A percentile compares a stretch with the other conserved stretches of the same genome.
phyloP scores from a whole-genome alignment of 176 grass and related monocot species.

The Poa pratensis region DNA sequence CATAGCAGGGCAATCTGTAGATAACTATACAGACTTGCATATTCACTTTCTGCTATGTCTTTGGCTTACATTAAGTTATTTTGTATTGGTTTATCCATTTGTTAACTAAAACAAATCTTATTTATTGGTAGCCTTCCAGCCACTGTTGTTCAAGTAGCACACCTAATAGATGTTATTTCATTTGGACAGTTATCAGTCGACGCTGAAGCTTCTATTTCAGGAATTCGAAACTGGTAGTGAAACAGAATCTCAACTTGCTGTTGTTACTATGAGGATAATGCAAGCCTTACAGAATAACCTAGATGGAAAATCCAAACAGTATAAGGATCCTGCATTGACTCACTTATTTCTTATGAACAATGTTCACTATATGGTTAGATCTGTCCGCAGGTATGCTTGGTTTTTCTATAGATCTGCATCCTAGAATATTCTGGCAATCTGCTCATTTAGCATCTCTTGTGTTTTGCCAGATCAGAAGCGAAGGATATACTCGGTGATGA shows the following conservation, averaged over 20 bases:
- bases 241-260: conserved; percentile 85
- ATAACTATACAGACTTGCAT: conserved; percentile 13
- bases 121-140: conserved; percentile 1
- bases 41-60: conserved; percentile 33
- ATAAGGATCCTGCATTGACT: conserved; percentile 86
- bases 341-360: conserved; percentile 98
- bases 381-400: conserved; percentile 80
- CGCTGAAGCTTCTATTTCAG: conserved; percentile 89
- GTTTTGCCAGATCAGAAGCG: conserved; percentile 81
- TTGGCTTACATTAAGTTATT: conserved; percentile 25
- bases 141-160: conserved; percentile 16
- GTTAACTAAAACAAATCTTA: not conserved
- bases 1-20: not conserved
- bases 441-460: conserved; percentile 15
- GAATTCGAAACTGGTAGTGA: conserved; percentile 71
- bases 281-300: conserved; percentile 96
- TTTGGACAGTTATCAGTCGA: conserved; percentile 81
- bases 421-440: not conserved
- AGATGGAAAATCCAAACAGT: conserved; percentile 94
- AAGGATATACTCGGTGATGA: conserved; percentile 98
- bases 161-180: conserved; percentile 38
- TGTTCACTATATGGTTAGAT: conserved; percentile 97
- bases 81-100: conserved; percentile 31
- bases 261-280: conserved; percentile 95
- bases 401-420: conserved; percentile 11